Evolutionary conservation across 768 basidiomycete species (phyloP).

Genomic region (Boletus rex-veris): DNA sequence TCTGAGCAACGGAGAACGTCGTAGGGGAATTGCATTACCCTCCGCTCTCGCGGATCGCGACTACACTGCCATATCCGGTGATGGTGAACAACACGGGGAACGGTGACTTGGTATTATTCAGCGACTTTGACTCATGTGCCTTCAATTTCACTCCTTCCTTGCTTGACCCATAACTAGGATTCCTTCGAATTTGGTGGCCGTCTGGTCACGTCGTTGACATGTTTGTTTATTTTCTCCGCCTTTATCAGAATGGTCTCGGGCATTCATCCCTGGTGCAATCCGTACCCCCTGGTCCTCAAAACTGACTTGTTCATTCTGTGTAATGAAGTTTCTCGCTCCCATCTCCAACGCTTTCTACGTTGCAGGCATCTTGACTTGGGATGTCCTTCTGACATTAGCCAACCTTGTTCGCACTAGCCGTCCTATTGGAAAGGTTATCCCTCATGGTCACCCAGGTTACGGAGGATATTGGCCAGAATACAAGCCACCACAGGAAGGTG

Average conservation of each 20-base stretch:
- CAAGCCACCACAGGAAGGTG: slow-evolving; percentile 51
- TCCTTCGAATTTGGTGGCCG: background rate
- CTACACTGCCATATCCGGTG: background rate
- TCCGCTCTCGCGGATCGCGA: background rate
- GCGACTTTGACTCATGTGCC: background rate
- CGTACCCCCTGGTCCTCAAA: background rate
- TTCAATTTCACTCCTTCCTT: background rate
- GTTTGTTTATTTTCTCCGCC: background rate
- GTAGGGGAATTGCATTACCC: background rate
- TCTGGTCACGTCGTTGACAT: background rate
- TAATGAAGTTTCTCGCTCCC: slow-evolving; percentile 6
- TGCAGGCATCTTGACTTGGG: slow-evolving; percentile 5
- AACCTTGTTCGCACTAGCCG: slow-evolving; percentile 20
- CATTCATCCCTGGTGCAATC: background rate
- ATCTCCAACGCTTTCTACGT: slow-evolving; percentile 3
- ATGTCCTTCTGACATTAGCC: slow-evolving; percentile 13
- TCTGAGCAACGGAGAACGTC: background rate
- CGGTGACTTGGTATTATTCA: background rate
- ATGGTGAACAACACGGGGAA: background rate
- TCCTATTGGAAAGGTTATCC: slow-evolving; percentile 50
- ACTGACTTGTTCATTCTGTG: background rate
- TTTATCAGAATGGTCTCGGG: slow-evolving; percentile 3
- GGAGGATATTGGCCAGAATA: slow-evolving; percentile 70
- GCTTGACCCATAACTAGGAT: background rate
- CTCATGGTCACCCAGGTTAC: slow-evolving; percentile 48